These are phyloP conservation scores for Fonsecaea multimorphosa DNA, from an alignment of 2,329 filamentous ascomycete species.

Conservation along the genomic window DNA sequence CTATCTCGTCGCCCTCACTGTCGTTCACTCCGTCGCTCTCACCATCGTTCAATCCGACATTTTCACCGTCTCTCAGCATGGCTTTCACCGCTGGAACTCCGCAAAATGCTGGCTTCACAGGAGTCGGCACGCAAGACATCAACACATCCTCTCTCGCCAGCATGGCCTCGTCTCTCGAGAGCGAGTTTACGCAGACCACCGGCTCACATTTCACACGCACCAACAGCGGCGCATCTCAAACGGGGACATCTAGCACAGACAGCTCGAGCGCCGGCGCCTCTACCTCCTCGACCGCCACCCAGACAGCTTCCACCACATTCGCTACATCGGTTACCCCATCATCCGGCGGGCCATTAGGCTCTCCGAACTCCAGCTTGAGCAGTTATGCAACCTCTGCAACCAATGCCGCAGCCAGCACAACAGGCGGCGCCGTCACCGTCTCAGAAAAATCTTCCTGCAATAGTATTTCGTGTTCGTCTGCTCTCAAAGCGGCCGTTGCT, in stretches of 20 bases:
- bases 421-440: slow-evolving; percentile 28
- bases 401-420: slow-evolving; percentile 32
- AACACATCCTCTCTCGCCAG: slow-evolving; percentile 19
- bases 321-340: slow-evolving; percentile 19
- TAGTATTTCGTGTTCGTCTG: slow-evolving; percentile 37
- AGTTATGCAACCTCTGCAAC: slow-evolving; percentile 20
- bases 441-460: slow-evolving; percentile 31
- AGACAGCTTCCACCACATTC: slow-evolving; percentile 28
- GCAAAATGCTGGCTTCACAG: slow-evolving; percentile 25
- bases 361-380: slow-evolving; percentile 5
- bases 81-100: background rate
- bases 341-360: background rate
- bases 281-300: background rate
- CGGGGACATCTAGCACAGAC: background rate
- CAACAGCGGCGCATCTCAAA: slow-evolving; percentile 5
- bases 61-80: slow-evolving; percentile 25
- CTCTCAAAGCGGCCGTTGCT: slow-evolving; percentile 38
- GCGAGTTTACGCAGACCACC: slow-evolving; percentile 22
- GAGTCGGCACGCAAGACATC: slow-evolving; percentile 8
- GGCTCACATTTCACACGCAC: background rate
- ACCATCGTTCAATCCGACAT: slow-evolving; percentile 6
- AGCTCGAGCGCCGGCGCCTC: slow-evolving; percentile 4
- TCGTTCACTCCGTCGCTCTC: slow-evolving; percentile 25
- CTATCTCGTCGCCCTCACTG: slow-evolving; percentile 10
- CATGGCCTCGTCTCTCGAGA: slow-evolving; percentile 23